phyloP scores from a whole-genome alignment of 495 filamentous ascomycete genomes.

The Lasiosphaeria hispida region DNA sequence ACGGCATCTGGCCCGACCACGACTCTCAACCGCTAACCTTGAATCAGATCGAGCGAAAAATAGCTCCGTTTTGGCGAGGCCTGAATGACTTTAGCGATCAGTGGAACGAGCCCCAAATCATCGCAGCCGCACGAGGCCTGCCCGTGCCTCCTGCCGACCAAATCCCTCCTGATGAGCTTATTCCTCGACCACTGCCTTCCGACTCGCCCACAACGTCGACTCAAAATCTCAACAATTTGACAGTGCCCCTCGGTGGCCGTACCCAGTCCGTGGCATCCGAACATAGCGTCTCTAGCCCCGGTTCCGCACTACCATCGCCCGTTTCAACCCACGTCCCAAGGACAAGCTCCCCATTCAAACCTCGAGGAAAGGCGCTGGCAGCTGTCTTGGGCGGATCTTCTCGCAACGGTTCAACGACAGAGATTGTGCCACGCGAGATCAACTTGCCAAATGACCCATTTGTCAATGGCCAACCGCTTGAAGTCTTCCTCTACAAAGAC shows the following conservation, averaged over 20 bases:
- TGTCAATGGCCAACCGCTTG: conserved; percentile 87
- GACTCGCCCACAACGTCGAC: conserved; percentile 32
- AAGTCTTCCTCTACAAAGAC: conserved; percentile 90
- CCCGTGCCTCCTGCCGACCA: conserved; percentile 82
- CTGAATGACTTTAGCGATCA: conserved; percentile 82
- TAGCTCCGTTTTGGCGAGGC: conserved; percentile 95
- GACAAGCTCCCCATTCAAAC: conserved; percentile 53
- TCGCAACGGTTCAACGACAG: conserved; percentile 64
- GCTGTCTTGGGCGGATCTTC: conserved; percentile 67
- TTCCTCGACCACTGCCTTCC: conserved; percentile 42
- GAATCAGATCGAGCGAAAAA: conserved; percentile 77
- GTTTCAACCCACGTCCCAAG: conserved; percentile 41
- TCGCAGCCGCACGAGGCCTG: conserved; percentile 84
- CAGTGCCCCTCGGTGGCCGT: conserved; percentile 70
- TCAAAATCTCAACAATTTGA: conserved; percentile 61
- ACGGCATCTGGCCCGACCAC: background rate
- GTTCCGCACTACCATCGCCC: conserved; percentile 57
- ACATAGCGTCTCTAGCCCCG: conserved; percentile 44
- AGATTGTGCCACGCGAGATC: conserved; percentile 71
- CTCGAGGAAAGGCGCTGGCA: conserved; percentile 76
- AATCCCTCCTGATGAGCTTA: conserved; percentile 66
- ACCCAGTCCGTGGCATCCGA: conserved; percentile 77
- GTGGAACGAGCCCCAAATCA: conserved; percentile 91
- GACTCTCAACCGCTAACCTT: conserved; percentile 8
- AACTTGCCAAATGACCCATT: conserved; percentile 78